Base-by-base conservation (phyloP, 2,329 filamentous ascomycete genomes). In the Penicillium oxalicum region DNA sequence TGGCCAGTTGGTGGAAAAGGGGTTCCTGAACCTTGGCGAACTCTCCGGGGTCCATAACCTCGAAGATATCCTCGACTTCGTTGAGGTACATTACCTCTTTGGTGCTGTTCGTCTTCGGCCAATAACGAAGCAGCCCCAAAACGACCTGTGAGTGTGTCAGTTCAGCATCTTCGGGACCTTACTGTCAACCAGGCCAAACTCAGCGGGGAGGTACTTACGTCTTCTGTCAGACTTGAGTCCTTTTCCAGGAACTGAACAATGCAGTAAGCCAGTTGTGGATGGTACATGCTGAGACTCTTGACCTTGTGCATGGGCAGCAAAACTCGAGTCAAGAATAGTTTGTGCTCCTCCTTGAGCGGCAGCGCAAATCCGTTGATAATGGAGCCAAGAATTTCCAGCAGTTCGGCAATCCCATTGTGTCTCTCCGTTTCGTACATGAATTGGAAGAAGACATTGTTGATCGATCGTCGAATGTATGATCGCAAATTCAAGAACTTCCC, bases 31-130 rank as follows among this genome's bases (percentile, higher is more conserved):
- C 93, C 74, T 98, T 98, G 60, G 91, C 91, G 63, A 98, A 98
- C 68, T 98, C 93, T 55, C 88, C 89, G 18, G 93, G 93, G 65
- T 98, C 93, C 93, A 98, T 98, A 41, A 98, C 93, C 72, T 98
- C 93, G 66, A 98, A 98, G 55, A 98, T 98, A 66, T 98, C 93
- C 70, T 98, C 93, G 32, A 98, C 91, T 71, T 98, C 93, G 63
- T 98, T 98, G 61, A 98, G 76, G 74, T 94, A 98, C 93, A 98
- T 98, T 65, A 98, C 93, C 71, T 98, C 93, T 72, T 98, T 98
- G 45, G 93, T 98, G 72, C 93, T 97, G 74, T 98, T 98, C 61
- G 95, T 89, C 77, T 98, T 98, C 41, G 93, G 93, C 93, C 93
- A 98, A 70, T 96, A 98, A 59, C 93, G 86, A 54, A 98, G 78